Base-by-base conservation (phyloP, 2,329 filamentous ascomycete species). In the Clarireedia sp. region DNA sequence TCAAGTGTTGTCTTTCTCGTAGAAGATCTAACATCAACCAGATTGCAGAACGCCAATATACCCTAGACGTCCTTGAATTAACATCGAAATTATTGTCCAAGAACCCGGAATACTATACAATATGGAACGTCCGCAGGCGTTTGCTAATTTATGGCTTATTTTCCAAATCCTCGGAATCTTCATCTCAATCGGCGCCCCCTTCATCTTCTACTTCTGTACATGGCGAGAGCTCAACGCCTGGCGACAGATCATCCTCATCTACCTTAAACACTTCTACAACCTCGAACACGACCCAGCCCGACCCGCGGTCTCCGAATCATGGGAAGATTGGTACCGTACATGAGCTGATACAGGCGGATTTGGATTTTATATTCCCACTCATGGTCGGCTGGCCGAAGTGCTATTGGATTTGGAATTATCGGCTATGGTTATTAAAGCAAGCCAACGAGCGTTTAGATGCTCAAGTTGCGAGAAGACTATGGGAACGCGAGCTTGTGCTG, bases 371-470 rank as follows among this genome's bases (percentile, higher is more conserved):
- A 36, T 81, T 96, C 41, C 89, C 89, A 0, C 78, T 99, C 19
- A 80, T 99, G 49, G 79, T 89, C 61, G 83, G 90, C 62, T 92
- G 83, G 62, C 94, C 94, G 6, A 99, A 99, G 71, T 97, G 94
- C 77, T 99, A 99, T 74, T 97, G 94, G 92, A 92, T 99, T 66
- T 99, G 94, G 94, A 95, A 96, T 64, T 92, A 96, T 71, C 85
- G 94, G 26, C 73, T 86, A 46, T 99, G 94, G 91, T 75, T 92
- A 3, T 76, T 99, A 14, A 75, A 85, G 54, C 81, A 89, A 69
- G 84, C 85, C 36, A 87, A 86, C 47, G 69, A 76, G 12, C 75
- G 84, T 17, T 75, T 96, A 9, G 78, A 82, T 2, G 59, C 71
- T 1, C 56, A 74, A 0, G 67, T 74, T 16, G 82, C 89, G 2